These are phyloP conservation scores for Dictyostelium discoideum DNA, from an alignment of 78 protist species.

Conservation along the genomic window DNA sequence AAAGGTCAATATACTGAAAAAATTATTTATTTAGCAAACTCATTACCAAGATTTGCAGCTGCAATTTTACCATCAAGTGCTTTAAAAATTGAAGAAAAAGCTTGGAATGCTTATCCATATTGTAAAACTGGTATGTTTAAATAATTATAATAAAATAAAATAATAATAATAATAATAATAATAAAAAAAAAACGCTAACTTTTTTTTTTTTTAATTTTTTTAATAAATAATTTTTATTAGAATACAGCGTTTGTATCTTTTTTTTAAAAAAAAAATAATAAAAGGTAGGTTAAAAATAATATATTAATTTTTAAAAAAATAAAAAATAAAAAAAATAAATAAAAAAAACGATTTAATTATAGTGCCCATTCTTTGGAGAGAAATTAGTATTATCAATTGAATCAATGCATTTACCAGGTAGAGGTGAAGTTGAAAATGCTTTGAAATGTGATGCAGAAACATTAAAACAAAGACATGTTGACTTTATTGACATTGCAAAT, in stretches of 20 bases:
- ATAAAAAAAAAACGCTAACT: background rate
- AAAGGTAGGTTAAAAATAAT: background rate
- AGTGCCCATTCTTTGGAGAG: constrained; percentile 77
- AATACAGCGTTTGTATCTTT: constrained; percentile 8
- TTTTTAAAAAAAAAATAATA: background rate
- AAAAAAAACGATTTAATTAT: background rate
- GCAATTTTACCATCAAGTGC: constrained; percentile 86
- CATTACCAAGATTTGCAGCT: constrained; percentile 45
- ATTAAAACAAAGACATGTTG: constrained; percentile 27
- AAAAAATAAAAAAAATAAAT: background rate
- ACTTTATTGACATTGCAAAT: constrained; percentile 62
- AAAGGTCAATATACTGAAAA: constrained; percentile 81
- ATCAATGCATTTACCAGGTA: constrained; percentile 59
- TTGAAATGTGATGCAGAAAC: constrained; percentile 7
- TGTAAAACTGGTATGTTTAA: constrained; percentile 72
- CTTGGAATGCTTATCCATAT: constrained; percentile 95
- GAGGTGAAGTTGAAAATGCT: constrained; percentile 69
- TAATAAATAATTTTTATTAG: background rate
- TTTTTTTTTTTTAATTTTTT: background rate
- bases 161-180: too few species aligned
- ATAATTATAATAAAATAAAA: background rate
- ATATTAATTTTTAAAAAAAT: too few species aligned
- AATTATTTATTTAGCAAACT: constrained; percentile 36
- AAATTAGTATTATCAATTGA: constrained; percentile 38
- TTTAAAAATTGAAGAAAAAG: constrained; percentile 89